phyloP scores from a whole-genome alignment of 129 eudicot species.

The Pulicaria dysenterica region DNA sequence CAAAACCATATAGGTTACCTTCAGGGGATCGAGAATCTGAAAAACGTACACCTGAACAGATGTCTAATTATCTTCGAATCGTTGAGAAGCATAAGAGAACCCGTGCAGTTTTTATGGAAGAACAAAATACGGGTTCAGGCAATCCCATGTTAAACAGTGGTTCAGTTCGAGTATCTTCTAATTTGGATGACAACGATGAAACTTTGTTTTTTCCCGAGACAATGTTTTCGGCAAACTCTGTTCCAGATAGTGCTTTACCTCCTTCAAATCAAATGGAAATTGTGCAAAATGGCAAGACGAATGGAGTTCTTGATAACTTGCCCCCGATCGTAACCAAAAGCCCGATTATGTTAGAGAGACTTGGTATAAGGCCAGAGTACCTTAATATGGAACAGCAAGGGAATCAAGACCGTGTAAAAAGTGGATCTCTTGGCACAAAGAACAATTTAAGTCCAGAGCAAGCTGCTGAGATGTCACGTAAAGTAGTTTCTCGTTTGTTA shows the following conservation, averaged over 20 bases:
- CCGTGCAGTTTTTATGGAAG: slow-evolving; percentile 72
- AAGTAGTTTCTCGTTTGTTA: slow-evolving; percentile 75
- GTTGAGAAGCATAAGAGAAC: slow-evolving; percentile 82
- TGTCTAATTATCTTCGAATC: slow-evolving; percentile 68
- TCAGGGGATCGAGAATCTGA: slow-evolving; percentile 83
- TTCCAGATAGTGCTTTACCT: slow-evolving; percentile 83
- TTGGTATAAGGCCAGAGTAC: slow-evolving; percentile 91
- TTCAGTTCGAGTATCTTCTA: slow-evolving; percentile 41
- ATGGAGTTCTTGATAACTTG: slow-evolving; percentile 87
- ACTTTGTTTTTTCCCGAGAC: slow-evolving; percentile 78
- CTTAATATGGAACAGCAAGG: slow-evolving; percentile 82
- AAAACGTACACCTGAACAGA: slow-evolving; percentile 90
- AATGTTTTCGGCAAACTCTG: slow-evolving; percentile 79
- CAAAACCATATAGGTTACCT: slow-evolving; percentile 66
- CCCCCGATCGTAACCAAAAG: slow-evolving; percentile 80
- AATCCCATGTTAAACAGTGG: slow-evolving; percentile 44
- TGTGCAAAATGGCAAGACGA: slow-evolving; percentile 57
- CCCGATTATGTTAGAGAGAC: slow-evolving; percentile 96
- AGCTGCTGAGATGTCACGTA: slow-evolving; percentile 70
- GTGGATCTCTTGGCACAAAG: slow-evolving; percentile 49
- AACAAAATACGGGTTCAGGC: slow-evolving; percentile 43
- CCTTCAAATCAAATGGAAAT: slow-evolving; percentile 37
- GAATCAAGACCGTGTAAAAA: slow-evolving; percentile 57
- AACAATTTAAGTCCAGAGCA: slow-evolving; percentile 66
- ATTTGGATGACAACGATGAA: slow-evolving; percentile 56